Evolutionary conservation across 1,284 basidiomycete species (phyloP).

Genomic region (Singerocomus inundabilis): DNA sequence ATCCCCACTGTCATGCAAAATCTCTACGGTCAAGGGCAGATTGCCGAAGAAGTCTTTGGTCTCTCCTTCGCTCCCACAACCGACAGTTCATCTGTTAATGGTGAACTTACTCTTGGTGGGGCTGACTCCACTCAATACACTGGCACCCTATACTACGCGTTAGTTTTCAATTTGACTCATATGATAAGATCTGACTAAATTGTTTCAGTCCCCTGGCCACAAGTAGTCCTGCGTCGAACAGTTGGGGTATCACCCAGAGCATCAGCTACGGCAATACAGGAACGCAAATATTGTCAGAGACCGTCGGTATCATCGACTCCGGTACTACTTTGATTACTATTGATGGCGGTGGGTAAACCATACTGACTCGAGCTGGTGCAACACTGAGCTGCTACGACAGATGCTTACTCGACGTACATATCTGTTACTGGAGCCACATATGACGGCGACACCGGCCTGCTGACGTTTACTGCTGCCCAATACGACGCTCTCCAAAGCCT

Average conservation of each 20-base stretch:
- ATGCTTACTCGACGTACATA: slow-evolving; percentile 54
- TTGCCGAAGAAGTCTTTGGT: slow-evolving; percentile 33
- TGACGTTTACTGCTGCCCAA: slow-evolving; percentile 38
- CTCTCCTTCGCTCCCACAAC: slow-evolving; percentile 42
- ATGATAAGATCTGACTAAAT: not conserved
- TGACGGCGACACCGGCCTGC: slow-evolving; percentile 43
- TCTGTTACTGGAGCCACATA: slow-evolving; percentile 49
- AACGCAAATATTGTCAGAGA: slow-evolving; percentile 43
- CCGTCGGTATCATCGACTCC: no score
- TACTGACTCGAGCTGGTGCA: not conserved
- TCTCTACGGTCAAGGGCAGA: slow-evolving; percentile 33
- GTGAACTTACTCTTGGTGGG: slow-evolving; percentile 51
- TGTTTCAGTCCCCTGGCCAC: slow-evolving; percentile 43
- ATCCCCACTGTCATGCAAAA: slow-evolving; percentile 40
- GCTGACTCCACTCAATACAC: slow-evolving; percentile 48
- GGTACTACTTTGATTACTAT: slow-evolving; percentile 37
- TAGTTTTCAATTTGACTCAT: slow-evolving; percentile 15
- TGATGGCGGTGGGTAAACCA: slow-evolving; percentile 30
- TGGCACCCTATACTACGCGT: slow-evolving; percentile 46
- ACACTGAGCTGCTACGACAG: slow-evolving; percentile 23
- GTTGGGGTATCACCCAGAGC: slow-evolving; percentile 64
- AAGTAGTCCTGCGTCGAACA: slow-evolving; percentile 47
- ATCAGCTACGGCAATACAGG: slow-evolving; percentile 55
- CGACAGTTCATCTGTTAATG: slow-evolving; percentile 26
- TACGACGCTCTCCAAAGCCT: slow-evolving; percentile 41